Evolutionary conservation across 345 rosid genomes (phyloP).

Genomic region (Cardamine resedifolia): DNA sequence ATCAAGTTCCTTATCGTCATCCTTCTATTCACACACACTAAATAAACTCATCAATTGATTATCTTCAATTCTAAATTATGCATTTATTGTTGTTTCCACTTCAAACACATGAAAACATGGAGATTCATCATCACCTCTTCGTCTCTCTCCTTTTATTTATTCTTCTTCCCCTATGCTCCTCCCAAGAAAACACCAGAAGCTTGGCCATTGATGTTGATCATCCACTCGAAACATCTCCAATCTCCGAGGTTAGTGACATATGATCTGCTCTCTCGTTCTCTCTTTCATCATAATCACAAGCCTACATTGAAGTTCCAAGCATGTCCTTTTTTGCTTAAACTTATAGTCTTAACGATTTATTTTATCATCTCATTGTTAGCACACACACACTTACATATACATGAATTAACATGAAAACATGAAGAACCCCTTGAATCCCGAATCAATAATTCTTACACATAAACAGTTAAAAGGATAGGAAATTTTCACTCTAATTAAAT

Average conservation of each 20-base stretch:
- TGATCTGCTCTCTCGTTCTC: background rate
- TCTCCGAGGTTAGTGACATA: slow-evolving; percentile 25
- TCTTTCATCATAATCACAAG: slow-evolving; percentile 1
- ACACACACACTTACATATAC: background rate
- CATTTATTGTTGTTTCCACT: slow-evolving; percentile 7
- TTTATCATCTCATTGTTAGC: background rate
- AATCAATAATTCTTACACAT: background rate
- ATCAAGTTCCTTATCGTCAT: slow-evolving; percentile 11
- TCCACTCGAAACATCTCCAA: slow-evolving; percentile 16
- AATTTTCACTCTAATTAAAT: no score
- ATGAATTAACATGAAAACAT: slow-evolving; percentile 8
- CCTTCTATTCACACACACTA: background rate
- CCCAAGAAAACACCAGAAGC: slow-evolving; percentile 34
- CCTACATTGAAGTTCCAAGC: background rate
- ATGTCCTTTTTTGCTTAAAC: background rate
- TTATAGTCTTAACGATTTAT: background rate
- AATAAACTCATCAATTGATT: background rate
- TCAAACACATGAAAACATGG: slow-evolving; percentile 31
- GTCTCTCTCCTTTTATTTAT: slow-evolving; percentile 22
- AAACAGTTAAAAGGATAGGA: background rate
- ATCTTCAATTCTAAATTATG: background rate
- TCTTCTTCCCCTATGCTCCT: slow-evolving; percentile 23
- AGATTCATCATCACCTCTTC: slow-evolving; percentile 23
- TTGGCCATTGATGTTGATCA: slow-evolving; percentile 25
- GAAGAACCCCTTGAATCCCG: no score